Evolutionary conservation across 2,329 filamentous ascomycete species (phyloP).

Genomic region (Didymella pomorum): DNA sequence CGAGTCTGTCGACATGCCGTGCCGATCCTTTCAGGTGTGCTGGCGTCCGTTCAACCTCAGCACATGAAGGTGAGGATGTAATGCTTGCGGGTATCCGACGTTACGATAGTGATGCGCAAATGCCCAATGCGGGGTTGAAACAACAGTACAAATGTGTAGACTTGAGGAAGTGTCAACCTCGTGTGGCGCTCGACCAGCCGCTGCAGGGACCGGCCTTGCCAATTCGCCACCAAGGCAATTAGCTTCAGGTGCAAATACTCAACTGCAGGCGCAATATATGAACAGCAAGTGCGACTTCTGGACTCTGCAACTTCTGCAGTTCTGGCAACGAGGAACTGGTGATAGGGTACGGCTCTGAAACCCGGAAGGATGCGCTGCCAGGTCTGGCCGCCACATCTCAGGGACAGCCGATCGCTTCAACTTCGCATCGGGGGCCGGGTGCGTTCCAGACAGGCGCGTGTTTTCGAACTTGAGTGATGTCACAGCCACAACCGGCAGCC

Average conservation of each 20-base stretch:
- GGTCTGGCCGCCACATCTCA: not conserved
- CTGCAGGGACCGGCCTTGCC: conserved; percentile 4
- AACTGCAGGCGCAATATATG: not conserved
- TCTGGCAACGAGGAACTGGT: not conserved
- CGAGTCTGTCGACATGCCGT: conserved; percentile 6
- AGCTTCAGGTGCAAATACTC: not conserved
- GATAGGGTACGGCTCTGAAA: not conserved
- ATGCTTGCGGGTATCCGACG: not conserved
- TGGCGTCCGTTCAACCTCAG: not conserved
- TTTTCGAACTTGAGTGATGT: not conserved
- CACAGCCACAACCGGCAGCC: not conserved
- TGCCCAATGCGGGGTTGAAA: not conserved
- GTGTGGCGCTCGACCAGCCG: conserved; percentile 1
- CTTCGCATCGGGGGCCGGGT: not conserved
- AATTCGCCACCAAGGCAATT: conserved; percentile 5
- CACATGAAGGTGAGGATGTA: not conserved
- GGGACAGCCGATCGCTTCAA: not conserved
- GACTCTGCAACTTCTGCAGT: not conserved
- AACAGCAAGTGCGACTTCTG: not conserved
- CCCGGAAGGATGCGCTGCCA: not conserved
- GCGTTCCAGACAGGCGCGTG: not conserved
- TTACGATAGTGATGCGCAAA: not conserved
- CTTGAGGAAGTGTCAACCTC: conserved; percentile 2
- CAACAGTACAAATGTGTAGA: not conserved
- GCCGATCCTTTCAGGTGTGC: not conserved